A percentile compares a stretch with the other conserved stretches of the same genome.
Conservation (phyloP, 2,329 filamentous ascomycete genomes). For the Botrytis paeoniae region DNA sequence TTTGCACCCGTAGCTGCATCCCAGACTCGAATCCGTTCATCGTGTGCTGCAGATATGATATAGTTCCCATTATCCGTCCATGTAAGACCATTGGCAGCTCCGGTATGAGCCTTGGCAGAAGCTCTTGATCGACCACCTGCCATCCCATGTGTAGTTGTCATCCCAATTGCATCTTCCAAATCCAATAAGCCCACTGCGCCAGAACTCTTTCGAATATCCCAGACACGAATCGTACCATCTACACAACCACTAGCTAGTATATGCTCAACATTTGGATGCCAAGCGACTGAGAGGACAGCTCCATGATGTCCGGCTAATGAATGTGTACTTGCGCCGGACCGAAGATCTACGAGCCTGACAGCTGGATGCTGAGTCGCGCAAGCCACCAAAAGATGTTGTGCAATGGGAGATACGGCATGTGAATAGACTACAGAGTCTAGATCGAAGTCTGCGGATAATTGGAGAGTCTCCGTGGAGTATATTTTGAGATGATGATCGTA, state of each 20-base stretch:
- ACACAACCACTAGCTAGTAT: slow-evolving; percentile 80
- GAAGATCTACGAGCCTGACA: slow-evolving; percentile 81
- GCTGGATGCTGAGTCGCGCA: slow-evolving; percentile 84
- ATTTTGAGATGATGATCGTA: slow-evolving; percentile 76
- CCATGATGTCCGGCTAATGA: slow-evolving; percentile 66
- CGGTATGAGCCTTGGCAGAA: slow-evolving; percentile 67
- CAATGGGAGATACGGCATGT: slow-evolving; percentile 72
- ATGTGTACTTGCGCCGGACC: slow-evolving; percentile 73
- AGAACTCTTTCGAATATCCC: slow-evolving; percentile 80
- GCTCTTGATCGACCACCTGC: slow-evolving; percentile 43
- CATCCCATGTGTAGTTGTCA: slow-evolving; percentile 46
- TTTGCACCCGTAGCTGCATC: slow-evolving; percentile 77
- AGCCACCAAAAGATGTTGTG: slow-evolving; percentile 74
- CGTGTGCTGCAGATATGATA: slow-evolving; percentile 78
- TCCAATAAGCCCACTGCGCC: slow-evolving; percentile 75
- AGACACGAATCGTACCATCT: slow-evolving; percentile 79
- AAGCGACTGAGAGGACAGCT: slow-evolving; percentile 66
- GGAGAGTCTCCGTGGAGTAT: slow-evolving; percentile 64
- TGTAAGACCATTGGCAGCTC: slow-evolving; percentile 77
- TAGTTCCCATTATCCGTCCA: slow-evolving; percentile 80
- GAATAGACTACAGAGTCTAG: slow-evolving; percentile 69
- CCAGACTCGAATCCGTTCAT: slow-evolving; percentile 85
- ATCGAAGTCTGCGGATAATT: slow-evolving; percentile 63
- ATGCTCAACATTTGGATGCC: slow-evolving; percentile 79
- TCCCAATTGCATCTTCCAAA: slow-evolving; percentile 75